Evolutionary conservation across 768 basidiomycete genomes (phyloP), one percentile per base, ranked within the genome.

Genomic region (Kwoniella mangroviensis): DNA sequence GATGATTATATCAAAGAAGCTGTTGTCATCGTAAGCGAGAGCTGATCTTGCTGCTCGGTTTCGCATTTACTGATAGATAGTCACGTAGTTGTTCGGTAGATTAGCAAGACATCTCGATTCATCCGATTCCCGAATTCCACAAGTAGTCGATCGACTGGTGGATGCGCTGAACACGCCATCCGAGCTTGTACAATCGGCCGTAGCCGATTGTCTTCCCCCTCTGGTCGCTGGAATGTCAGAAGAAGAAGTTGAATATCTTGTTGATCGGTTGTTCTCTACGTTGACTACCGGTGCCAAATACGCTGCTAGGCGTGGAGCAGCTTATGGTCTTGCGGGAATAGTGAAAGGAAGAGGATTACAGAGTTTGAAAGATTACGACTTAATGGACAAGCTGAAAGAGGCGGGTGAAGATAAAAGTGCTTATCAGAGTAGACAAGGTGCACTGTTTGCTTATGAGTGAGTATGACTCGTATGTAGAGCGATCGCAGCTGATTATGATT

Each of bases 141-240:
- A 84, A 12, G 92, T 98, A 71, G 90, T 98, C 10, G 89, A 93
- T 70, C 86, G 94, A 11, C 85, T 98, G 21, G 88, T 96, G 9
- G 92, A 92, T 41, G 93, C 96, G 1, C 85, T 99, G 67, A 91
- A 91, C 83, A 98, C 95, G 0, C 97, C 96, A 0, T 89, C 94
- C 2, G 97, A 99, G 81, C 91, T 95, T 79, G 97, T 99, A 0
- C 96, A 98, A 81, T 90, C 93, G 55, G 95, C 97, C 9, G 94
- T 98, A 1, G 93, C 95, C 0, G 97, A 98, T 68, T 98, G 96
- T 84, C 86, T 99, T 3, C 90, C 93, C 0, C 93, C 94, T 0
- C 86, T 99, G 7, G 92, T 94, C 52, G 86, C 87, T 43, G 84
- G 89, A 40, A 91, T 93, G 86, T 85, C 86, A 41, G 85, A 87